Conservation (phyloP, 768 basidiomycete species). For the Clitopilus passeckerianus region DNA sequence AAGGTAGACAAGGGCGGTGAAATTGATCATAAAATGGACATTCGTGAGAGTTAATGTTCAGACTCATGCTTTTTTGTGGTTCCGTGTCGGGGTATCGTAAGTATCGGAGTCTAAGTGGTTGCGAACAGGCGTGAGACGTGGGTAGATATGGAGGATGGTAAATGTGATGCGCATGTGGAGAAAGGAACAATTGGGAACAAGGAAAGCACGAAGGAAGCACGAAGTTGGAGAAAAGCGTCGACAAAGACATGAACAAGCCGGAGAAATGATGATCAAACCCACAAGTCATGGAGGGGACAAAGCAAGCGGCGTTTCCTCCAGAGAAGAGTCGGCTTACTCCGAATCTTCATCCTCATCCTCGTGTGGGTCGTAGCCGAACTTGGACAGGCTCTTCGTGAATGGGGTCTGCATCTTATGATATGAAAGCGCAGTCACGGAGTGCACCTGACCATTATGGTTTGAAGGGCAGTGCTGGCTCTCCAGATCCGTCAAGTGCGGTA, state of each 20-base stretch:
- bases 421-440: not conserved
- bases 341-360: slow-evolving; percentile 1
- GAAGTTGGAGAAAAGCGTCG: not conserved
- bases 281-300: not conserved
- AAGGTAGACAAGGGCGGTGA: not conserved
- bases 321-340: not conserved
- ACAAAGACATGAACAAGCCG: not conserved
- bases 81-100: not conserved
- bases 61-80: not conserved
- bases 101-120: not conserved
- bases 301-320: not conserved
- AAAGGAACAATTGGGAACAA: not conserved
- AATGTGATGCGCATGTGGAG: not conserved
- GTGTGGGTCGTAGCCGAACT: slow-evolving; percentile 2
- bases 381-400: not conserved
- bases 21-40: not conserved
- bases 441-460: not conserved
- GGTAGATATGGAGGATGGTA: not conserved
- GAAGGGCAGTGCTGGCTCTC: not conserved
- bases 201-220: not conserved
- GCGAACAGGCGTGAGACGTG: not conserved
- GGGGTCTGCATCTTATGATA: not conserved
- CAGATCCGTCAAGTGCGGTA: not conserved
- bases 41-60: not conserved
- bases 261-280: not conserved